A percentile compares a stretch with the other conserved stretches of the same genome.
phyloP scores from a whole-genome alignment of 371 early-diverging fungal genomes.

The Syncephalis fuscata region DNA sequence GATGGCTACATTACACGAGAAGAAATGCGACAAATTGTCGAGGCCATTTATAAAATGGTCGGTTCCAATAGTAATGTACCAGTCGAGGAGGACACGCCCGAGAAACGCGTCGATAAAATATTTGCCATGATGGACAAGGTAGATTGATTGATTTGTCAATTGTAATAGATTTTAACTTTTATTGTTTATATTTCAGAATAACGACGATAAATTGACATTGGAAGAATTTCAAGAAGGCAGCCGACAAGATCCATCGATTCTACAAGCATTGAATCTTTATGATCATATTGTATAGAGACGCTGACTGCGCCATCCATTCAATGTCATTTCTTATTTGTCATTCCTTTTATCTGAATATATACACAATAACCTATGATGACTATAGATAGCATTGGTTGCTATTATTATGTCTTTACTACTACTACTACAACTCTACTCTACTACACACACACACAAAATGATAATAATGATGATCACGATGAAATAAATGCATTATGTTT shows the following conservation, averaged over 20 bases:
- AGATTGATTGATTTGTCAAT: constrained; percentile 4
- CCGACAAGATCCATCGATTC: constrained; percentile 72
- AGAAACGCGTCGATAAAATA: constrained; percentile 80
- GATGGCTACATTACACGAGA: constrained; percentile 75
- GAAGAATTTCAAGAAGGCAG: constrained; percentile 83
- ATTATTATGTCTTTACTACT: no score
- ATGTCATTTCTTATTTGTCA: no score
- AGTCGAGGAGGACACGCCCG: constrained; percentile 83
- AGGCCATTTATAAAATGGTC: constrained; percentile 89
- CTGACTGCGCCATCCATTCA: no score
- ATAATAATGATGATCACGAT: no score
- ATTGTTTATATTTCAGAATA: constrained; percentile 24
- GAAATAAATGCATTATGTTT: no score
- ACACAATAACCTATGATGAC: no score
- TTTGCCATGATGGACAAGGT: constrained; percentile 77
- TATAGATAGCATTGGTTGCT: no score
- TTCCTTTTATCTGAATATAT: no score
- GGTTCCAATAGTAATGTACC: constrained; percentile 81
- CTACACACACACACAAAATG: no score
- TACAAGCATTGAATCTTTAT: constrained; percentile 75
- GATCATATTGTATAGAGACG: constrained; percentile 54
- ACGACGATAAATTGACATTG: constrained; percentile 56
- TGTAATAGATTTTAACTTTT: not conserved
- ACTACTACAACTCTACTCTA: no score
- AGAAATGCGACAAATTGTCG: constrained; percentile 82